A percentile compares a stretch with the other conserved stretches of the same genome.
Conservation (phyloP, 129 eudicot species). For the Rutidosis leptorrhynchoides region DNA sequence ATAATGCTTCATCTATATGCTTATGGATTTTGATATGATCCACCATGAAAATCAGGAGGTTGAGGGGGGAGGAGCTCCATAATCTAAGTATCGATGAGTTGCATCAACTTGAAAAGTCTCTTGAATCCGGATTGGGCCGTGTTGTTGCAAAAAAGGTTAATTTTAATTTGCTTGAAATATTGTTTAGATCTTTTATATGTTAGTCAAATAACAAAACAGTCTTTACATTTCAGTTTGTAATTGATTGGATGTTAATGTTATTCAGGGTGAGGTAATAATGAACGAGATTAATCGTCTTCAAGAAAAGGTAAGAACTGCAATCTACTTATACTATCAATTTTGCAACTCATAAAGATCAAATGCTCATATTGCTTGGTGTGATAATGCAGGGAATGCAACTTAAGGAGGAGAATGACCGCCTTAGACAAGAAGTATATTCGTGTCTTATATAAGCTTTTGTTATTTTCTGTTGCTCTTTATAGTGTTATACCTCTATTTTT, state of each 20-base stretch:
- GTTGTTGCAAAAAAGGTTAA: constrained; percentile 75
- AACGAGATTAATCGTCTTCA: constrained; percentile 60
- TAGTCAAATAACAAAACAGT: not conserved
- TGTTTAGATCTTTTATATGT: not conserved
- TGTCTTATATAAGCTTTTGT: not conserved
- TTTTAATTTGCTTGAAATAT: constrained; percentile 9
- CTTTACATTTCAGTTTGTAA: constrained; percentile 15
- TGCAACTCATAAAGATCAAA: constrained; percentile 4
- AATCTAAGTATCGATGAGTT: constrained; percentile 66
- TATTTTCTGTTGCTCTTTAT: not conserved
- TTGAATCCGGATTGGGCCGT: constrained; percentile 71
- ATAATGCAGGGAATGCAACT: constrained; percentile 60
- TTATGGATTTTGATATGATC: not conserved
- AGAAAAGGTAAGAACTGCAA: constrained; percentile 56
- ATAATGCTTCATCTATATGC: constrained; percentile 1
- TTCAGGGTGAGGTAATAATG: constrained; percentile 74
- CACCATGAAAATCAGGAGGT: constrained; percentile 48
- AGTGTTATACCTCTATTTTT: constrained; percentile 12
- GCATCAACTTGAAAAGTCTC: constrained; percentile 69
- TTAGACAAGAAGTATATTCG: constrained; percentile 55
- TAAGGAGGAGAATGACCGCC: constrained; percentile 64
- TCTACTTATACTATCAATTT: constrained; percentile 17
- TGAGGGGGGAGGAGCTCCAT: constrained; percentile 96
- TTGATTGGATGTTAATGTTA: constrained; percentile 9
- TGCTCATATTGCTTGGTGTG: not conserved